Evolutionary conservation across 192 early-diverging fungal genomes (phyloP).

Genomic region (Coemansia sp.): DNA sequence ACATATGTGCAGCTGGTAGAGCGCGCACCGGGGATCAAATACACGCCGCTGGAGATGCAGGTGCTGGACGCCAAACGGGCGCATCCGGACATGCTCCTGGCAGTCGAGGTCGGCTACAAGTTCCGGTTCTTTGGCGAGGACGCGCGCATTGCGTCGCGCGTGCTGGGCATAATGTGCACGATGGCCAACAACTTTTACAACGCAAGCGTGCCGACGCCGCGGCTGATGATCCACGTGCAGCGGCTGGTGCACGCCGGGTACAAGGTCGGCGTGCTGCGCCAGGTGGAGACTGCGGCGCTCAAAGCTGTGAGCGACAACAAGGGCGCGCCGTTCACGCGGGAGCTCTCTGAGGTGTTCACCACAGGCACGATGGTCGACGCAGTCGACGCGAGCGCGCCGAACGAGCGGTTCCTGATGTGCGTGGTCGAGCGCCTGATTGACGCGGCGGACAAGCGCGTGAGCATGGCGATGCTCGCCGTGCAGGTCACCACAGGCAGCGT

Average conservation of each 20-base stretch:
- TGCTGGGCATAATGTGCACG: conserved; percentile 80
- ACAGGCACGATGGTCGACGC: conserved; percentile 89
- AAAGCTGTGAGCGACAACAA: conserved; percentile 69
- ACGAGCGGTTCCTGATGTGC: conserved; percentile 80
- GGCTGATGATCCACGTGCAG: conserved; percentile 78
- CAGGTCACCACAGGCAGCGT: conserved; percentile 89
- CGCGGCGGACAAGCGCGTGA: conserved; percentile 10
- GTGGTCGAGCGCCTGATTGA: conserved; percentile 60
- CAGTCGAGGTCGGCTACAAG: conserved; percentile 94
- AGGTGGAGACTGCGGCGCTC: conserved; percentile 82
- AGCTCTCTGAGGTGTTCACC: conserved; percentile 79
- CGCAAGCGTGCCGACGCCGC: conserved; percentile 75
- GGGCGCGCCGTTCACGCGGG: conserved; percentile 80
- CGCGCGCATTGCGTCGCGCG: conserved; percentile 73
- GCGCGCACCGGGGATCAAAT: conserved; percentile 41
- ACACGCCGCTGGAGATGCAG: conserved; percentile 85
- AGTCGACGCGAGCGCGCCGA: conserved; percentile 57
- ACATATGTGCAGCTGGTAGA: conserved; percentile 42
- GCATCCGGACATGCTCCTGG: conserved; percentile 71
- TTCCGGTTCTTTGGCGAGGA: conserved; percentile 90
- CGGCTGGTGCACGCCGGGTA: conserved; percentile 77
- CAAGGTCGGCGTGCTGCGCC: conserved; percentile 83
- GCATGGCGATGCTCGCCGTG: conserved; percentile 79
- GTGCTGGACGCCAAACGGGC: conserved; percentile 69
- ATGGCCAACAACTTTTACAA: conserved; percentile 75